Evolutionary conservation across 208 protist genomes (phyloP).

Genomic region (Entamoeba histolytica): DNA sequence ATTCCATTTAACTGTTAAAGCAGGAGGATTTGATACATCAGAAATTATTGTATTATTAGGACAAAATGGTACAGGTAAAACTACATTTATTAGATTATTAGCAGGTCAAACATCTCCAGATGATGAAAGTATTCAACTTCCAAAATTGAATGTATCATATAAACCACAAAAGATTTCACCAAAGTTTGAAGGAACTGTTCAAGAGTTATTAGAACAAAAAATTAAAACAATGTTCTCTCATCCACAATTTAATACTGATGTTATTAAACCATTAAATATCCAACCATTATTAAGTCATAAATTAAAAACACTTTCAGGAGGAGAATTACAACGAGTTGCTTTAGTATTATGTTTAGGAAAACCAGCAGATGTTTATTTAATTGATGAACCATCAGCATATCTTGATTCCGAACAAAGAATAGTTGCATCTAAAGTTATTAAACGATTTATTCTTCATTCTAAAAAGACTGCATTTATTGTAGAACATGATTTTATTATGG

Average conservation of each 20-base stretch:
- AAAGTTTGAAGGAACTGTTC: slow-evolving; percentile 79
- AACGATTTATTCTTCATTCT: slow-evolving; percentile 82
- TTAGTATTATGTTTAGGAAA: slow-evolving; percentile 83
- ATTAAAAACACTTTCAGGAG: slow-evolving; percentile 88
- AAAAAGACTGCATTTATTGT: slow-evolving; percentile 97
- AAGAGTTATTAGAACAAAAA: slow-evolving; percentile 73
- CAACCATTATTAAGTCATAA: slow-evolving; percentile 85
- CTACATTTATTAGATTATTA: slow-evolving; percentile 91
- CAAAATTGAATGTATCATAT: slow-evolving; percentile 81
- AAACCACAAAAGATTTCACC: slow-evolving; percentile 98
- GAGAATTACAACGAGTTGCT: slow-evolving; percentile 97
- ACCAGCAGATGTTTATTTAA: slow-evolving; percentile 95
- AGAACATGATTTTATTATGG: slow-evolving; percentile 99
- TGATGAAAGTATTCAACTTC: slow-evolving; percentile 28
- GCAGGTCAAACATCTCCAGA: slow-evolving; percentile 54
- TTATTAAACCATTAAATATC: slow-evolving; percentile 87
- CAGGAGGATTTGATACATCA: slow-evolving; percentile 78
- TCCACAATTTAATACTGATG: slow-evolving; percentile 87
- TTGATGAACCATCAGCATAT: slow-evolving; percentile 98
- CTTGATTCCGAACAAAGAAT: slow-evolving; percentile 98
- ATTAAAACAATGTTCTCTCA: slow-evolving; percentile 72
- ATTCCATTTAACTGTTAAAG: slow-evolving; percentile 71
- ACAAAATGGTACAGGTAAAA: slow-evolving; percentile 98
- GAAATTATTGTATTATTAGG: slow-evolving; percentile 97
- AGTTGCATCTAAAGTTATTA: slow-evolving; percentile 67